Evolutionary conservation across 2,329 filamentous ascomycete genomes (phyloP).

Genomic region (Beauveria caledonica): DNA sequence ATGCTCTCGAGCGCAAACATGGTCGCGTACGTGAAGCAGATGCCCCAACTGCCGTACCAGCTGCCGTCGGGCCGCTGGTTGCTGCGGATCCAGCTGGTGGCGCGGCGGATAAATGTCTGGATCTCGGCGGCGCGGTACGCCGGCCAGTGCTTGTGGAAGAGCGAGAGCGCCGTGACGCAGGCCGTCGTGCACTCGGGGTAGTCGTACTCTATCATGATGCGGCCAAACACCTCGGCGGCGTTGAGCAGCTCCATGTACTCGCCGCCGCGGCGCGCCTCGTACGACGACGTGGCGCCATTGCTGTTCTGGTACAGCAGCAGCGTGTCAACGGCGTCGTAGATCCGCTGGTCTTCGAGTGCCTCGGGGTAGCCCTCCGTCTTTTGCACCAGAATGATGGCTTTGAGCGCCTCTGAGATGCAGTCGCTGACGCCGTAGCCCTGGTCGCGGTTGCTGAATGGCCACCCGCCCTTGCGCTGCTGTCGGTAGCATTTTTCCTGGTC

Average conservation of each 20-base stretch:
- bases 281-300: slow-evolving; percentile 80
- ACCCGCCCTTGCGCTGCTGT: slow-evolving; percentile 84
- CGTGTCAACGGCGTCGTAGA: slow-evolving; percentile 85
- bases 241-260: slow-evolving; percentile 78
- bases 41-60: slow-evolving; percentile 97
- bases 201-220: slow-evolving; percentile 98
- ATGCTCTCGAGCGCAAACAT: slow-evolving; percentile 95
- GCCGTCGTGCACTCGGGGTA: slow-evolving; percentile 98
- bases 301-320: slow-evolving; percentile 84
- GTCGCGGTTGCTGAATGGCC: slow-evolving; percentile 87
- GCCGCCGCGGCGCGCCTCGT: slow-evolving; percentile 75
- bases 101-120: slow-evolving; percentile 58
- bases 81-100: slow-evolving; percentile 74
- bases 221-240: slow-evolving; percentile 90
- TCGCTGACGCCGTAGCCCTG: slow-evolving; percentile 96
- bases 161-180: slow-evolving; percentile 75
- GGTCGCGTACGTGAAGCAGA: slow-evolving; percentile 93
- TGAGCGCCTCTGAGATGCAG: slow-evolving; percentile 85
- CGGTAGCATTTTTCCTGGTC: slow-evolving; percentile 78
- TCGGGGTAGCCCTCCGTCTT: slow-evolving; percentile 66
- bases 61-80: slow-evolving; percentile 75
- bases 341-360: slow-evolving; percentile 65
- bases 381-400: slow-evolving; percentile 78
- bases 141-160: slow-evolving; percentile 76
- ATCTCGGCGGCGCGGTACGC: slow-evolving; percentile 74